Base-by-base conservation (phyloP, 164 flowering plant species). In the Hamamelis virginiana region DNA sequence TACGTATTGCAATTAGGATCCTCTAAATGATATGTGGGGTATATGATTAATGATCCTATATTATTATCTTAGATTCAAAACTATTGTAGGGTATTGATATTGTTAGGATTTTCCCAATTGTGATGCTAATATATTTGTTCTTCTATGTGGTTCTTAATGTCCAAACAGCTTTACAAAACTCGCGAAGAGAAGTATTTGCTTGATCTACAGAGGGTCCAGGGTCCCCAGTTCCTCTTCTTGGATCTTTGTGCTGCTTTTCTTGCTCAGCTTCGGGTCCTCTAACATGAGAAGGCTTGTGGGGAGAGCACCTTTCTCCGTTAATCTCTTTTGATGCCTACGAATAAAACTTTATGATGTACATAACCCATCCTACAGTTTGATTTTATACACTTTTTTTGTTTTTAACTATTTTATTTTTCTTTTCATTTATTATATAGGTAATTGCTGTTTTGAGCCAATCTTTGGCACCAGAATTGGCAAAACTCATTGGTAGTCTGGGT, bases 191-290 rank as follows among this genome's bases (percentile, higher is more conserved):
- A 88, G 73, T 88, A 88, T 74, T 73, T 88, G 65, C 89, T 88
- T 25, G 92, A 88, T 75, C 80, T 88, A 5, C 92, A 88, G 67
- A 79, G 90, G 72, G 84, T 88, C 47, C 85, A 85, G 43, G 92
- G 92, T 8, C 87, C 92, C 0, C 92, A 88, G 66, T 78, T 88
- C 57, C 85, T 86, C 43, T 86, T 86, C 75, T 74, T 88, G 74
- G 89, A 88, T 72, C 89, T 86, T 21, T 88, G 90, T 76, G 90
- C 92, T 15, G 90, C 89, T 18, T 85, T 88, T 66, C 87, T 88
- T 72, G 86, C 92, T 52, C 90, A 86, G 77, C 90, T 88, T 48
- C 86, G 84, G 5, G 92, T 88, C 27, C 87, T 88, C 38, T 75
- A 57, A 66, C 64, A 47, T 3, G 33, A 13, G 22, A 62, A 15